Base-by-base conservation (phyloP, 176 grass and related monocot species). In the Zizania latifolia region DNA sequence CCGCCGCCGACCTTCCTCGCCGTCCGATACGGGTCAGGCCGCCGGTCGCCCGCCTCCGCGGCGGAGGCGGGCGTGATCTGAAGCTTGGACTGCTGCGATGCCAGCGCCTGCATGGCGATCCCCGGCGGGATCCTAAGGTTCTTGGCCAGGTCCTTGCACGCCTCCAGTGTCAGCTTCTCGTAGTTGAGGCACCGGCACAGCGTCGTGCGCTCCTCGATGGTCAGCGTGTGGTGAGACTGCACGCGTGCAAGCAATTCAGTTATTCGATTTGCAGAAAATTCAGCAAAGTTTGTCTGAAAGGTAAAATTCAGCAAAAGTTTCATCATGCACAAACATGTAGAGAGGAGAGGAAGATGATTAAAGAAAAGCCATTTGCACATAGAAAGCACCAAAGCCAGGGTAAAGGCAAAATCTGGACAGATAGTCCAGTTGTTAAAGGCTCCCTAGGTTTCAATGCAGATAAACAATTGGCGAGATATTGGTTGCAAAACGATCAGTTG, bases 141-240 rank as follows among this genome's bases (percentile, higher is more conserved):
- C 87, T 86, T 94, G 12, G 96, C 92, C 4, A 99, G 83, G 22
- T 99, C 89, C 41, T 99, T 99, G 89, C 96, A 99, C 36, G 87
- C 89, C 84, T 90, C 89, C 7, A 95, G 79, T 0, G 89, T 99
- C 19, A 99, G 70, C 72, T 99, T 99, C 85, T 92, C 96, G 44
- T 92, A 95, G 80, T 99, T 99, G 10, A 99, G 75, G 82, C 96
- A 99, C 31, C 92, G 81, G 51, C 96, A 99, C 3, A 99, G 30
- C 36, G 82, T 83, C 10, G 84, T 77, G 6, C 92, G 70, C 23
- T 94, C 96, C 58, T 95, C 96, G 0, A 77, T 41, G 2, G 82
- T 84, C 26, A 99, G 70, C 2, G 46, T 72, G 1, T 69, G 58
- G 59, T 90, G 95, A 8, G 92, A 94, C 95, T 94, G 86, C 66